These are phyloP conservation scores for Barnettozyma botsteinii DNA, from an alignment of 805 yeast species.

Conservation along the genomic window DNA sequence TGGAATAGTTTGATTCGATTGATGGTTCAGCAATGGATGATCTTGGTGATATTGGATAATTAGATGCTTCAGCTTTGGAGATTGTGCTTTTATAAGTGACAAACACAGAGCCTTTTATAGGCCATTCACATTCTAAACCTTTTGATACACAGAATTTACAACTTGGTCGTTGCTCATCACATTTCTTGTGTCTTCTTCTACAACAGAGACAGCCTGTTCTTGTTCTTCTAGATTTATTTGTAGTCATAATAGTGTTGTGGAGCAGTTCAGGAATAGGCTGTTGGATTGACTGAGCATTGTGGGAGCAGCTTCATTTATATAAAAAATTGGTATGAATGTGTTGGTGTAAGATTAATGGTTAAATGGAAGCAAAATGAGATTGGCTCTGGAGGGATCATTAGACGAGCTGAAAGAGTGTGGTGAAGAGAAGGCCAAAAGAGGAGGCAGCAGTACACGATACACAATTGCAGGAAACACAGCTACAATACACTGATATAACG, in stretches of 20 bases:
- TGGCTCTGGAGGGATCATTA: too few species aligned
- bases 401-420: too few species aligned
- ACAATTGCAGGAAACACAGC: too few species aligned
- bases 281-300: neutral
- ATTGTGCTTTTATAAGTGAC: conserved; percentile 12
- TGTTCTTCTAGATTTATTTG: conserved; percentile 27
- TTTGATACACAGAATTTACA: conserved; percentile 40
- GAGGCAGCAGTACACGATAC: too few species aligned
- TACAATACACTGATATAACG: too few species aligned
- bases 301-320: too few species aligned
- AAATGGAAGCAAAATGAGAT: too few species aligned
- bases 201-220: conserved; percentile 55
- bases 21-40: neutral
- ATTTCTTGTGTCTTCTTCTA: conserved; percentile 56
- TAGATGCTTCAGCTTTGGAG: too few species aligned
- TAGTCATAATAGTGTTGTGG: neutral
- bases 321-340: too few species aligned
- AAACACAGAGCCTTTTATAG: conserved; percentile 15
- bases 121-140: conserved; percentile 23
- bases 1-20: neutral
- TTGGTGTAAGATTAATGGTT: too few species aligned
- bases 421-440: too few species aligned
- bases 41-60: neutral
- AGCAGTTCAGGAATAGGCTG: neutral
- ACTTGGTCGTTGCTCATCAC: conserved; percentile 44